Conservation (phyloP, 441 rosid genomes). For the Mallotus japonicus region DNA sequence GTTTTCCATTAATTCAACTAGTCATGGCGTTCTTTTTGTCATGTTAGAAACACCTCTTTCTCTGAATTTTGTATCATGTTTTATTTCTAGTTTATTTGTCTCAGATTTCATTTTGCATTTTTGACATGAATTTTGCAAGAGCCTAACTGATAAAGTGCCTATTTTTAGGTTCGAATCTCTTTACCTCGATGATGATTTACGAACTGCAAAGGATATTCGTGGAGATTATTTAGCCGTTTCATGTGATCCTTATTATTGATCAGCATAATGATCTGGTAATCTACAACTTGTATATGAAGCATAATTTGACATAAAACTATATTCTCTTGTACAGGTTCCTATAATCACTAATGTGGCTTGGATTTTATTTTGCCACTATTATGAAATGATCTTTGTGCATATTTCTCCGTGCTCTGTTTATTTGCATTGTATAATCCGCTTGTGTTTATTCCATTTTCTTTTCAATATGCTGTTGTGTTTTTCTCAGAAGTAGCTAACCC, state of each 20-base stretch:
- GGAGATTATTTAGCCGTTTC: constrained; percentile 8
- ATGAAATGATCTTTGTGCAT: neutral
- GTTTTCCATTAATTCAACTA: neutral
- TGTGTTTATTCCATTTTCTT: neutral
- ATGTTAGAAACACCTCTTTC: neutral
- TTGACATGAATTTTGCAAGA: neutral
- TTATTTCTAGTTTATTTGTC: neutral
- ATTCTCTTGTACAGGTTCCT: neutral
- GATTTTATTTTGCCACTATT: neutral
- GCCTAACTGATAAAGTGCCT: neutral
- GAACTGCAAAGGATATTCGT: constrained; percentile 10
- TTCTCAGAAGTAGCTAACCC: neutral
- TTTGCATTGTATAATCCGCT: neutral
- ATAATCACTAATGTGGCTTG: neutral
- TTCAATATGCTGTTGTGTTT: neutral
- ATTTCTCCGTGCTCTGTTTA: neutral
- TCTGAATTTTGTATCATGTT: neutral
- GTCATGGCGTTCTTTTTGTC: neutral
- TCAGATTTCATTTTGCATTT: neutral
- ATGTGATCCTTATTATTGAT: neutral
- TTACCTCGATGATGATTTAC: constrained; percentile 11
- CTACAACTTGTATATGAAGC: neutral
- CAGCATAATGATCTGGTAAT: constrained; percentile 2
- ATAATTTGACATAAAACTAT: neutral
- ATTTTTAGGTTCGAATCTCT: constrained; percentile 15